Evolutionary conservation across 371 early-diverging fungal genomes (phyloP), one percentile per base, ranked within the genome.

Genomic region (Haplosporangium sp.): DNA sequence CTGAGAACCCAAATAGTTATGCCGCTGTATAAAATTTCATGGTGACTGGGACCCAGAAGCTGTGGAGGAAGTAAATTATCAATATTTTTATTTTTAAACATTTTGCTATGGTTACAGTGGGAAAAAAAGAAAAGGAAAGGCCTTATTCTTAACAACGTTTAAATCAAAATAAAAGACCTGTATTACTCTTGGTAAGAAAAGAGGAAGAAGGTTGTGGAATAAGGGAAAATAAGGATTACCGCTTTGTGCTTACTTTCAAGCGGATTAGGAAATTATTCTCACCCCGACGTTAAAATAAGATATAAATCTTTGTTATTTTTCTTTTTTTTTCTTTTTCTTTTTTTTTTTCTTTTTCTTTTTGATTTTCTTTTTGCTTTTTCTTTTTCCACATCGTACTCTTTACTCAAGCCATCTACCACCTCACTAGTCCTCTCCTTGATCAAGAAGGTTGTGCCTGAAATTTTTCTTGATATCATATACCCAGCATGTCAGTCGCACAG

Each of bases 391-490:
- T 42, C 42, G 10, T 42, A 42, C 42, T 42, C 42, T 42, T 27
- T 2, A 50, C 50, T 17, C 50, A 5, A 11, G 9, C 50, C 13
- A 19, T 20, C 42, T 50, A 5, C 17, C 50, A 53, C 13, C 34
- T n/a, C 19, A 4, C 13, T 17, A 53, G 8, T 6, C 20, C 53
- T n/a, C 53, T 53, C 20, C 53, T 5, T 20, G 19, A 53, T 53
- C 53, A 53, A 53, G 53, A 27, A 53, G 53, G n/a, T 27, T 53
- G 47, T 53, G n/a, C 53, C 53, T 53, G 27, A 27, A 53, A 4
- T 53, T 53, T 20, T 6, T 47, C 10, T 20, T 4, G 53, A 53
- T 53, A 4, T 53, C 34, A 53, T 53, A 53, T 53, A 53, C 34
- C 19, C 19, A 53, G 5, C 20, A 53, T 53, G 53, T 10, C 53